Percentiles rank a stretch among this genome's conserved stretches.
Evolutionary conservation across 2,329 filamentous ascomycete species (phyloP).

Genomic region (Truncatella angustata): DNA sequence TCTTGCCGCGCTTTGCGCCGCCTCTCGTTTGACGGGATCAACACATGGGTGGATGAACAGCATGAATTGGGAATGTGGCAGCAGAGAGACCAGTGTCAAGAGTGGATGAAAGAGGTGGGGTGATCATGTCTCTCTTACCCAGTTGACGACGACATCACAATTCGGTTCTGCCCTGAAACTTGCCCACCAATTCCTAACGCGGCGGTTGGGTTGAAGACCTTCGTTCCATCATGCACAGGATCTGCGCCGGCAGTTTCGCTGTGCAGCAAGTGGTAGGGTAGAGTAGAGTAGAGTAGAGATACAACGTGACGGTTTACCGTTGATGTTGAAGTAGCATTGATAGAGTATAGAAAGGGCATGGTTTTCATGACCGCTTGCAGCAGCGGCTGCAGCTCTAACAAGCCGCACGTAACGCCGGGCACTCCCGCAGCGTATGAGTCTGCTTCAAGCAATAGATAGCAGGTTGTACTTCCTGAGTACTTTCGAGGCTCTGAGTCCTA

Average conservation of each 20-base stretch:
- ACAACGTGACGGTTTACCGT: no score
- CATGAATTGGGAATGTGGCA: background rate
- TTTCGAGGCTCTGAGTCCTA: background rate
- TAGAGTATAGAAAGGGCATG: background rate
- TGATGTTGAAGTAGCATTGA: background rate
- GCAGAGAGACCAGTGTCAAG: background rate
- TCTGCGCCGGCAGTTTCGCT: background rate
- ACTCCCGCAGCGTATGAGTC: conserved; percentile 6
- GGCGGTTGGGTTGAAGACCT: background rate
- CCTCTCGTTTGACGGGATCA: background rate
- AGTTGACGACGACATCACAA: conserved; percentile 21
- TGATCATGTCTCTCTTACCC: conserved; percentile 26
- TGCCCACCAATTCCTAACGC: conserved; percentile 9
- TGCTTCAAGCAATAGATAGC: background rate
- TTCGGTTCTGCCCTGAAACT: conserved; percentile 21
- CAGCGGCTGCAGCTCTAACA: conserved; percentile 5
- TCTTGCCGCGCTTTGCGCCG: conserved; percentile 9
- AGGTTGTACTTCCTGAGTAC: background rate
- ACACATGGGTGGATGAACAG: background rate
- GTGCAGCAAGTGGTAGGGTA: background rate
- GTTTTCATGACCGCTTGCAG: conserved; percentile 4
- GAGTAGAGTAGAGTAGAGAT: no score
- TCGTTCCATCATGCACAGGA: background rate
- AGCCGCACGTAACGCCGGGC: conserved; percentile 4
- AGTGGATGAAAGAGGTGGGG: conserved; percentile 15